Evolutionary conservation across 2,329 filamentous ascomycete genomes (phyloP).

Genomic region (Fusarium redolens): DNA sequence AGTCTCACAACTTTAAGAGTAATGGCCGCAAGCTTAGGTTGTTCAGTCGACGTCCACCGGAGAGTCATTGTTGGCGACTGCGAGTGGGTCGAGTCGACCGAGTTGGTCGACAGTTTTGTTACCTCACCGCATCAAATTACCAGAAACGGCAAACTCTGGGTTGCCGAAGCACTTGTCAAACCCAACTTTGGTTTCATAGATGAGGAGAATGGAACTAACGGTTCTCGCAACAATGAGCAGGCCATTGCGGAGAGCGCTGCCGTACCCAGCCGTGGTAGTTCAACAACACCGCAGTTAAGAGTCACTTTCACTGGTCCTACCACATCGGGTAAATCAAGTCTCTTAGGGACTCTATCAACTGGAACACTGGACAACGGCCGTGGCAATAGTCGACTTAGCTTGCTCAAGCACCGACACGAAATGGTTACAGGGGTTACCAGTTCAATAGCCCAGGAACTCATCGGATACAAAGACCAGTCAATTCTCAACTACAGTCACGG

Average conservation of each 20-base stretch:
- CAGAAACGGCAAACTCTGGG: slow-evolving; percentile 74
- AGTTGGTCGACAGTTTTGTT: slow-evolving; percentile 46
- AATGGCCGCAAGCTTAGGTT: slow-evolving; percentile 94
- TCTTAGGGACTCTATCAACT: slow-evolving; percentile 88
- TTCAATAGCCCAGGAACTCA: slow-evolving; percentile 91
- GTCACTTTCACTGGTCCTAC: slow-evolving; percentile 91
- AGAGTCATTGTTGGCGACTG: slow-evolving; percentile 88
- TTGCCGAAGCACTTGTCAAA: slow-evolving; percentile 89
- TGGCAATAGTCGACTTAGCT: slow-evolving; percentile 86
- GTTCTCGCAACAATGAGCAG: background rate
- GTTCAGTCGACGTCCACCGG: slow-evolving; percentile 82
- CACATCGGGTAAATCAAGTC: slow-evolving; percentile 90
- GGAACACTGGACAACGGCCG: slow-evolving; percentile 91
- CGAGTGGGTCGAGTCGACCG: slow-evolving; percentile 70
- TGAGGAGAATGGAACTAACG: slow-evolving; percentile 1
- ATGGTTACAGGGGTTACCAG: slow-evolving; percentile 92
- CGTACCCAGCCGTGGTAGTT: slow-evolving; percentile 57
- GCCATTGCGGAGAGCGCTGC: slow-evolving; percentile 23
- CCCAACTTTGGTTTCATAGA: slow-evolving; percentile 68
- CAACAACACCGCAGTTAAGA: slow-evolving; percentile 79
- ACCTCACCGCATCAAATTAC: slow-evolving; percentile 34
- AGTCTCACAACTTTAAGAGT: slow-evolving; percentile 85
- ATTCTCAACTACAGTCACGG: slow-evolving; percentile 87
- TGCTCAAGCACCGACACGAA: slow-evolving; percentile 94
- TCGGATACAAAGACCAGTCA: slow-evolving; percentile 76